Evolutionary conservation across 2,329 filamentous ascomycete genomes (phyloP), one percentile per base, ranked within the genome.

Genomic region (Thyridium curvatum): DNA sequence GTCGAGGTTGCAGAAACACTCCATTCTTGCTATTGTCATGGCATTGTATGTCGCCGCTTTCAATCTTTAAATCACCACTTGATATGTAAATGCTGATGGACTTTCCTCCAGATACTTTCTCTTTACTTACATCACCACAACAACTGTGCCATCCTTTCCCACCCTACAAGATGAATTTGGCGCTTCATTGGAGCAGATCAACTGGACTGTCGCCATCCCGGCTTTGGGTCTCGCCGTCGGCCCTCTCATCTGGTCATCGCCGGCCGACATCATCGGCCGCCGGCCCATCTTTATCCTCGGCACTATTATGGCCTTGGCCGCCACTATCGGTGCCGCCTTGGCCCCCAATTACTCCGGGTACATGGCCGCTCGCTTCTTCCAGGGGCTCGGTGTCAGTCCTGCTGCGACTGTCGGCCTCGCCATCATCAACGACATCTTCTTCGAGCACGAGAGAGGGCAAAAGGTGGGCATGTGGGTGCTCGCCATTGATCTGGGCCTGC

Each of bases 71-170:
- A 17, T 15, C 28, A 33, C 29, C 18, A 13, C 10, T 38, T 3
- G 4, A 12, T 16, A 18, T 18, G 3, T 18, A 37, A 13, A 21
- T 6, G 16, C 35, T 31, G 13, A 37, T 35, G 9, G 37, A 18
- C 5, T 31, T 34, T n/a, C n/a, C 16, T 15, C 34, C 28, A 32
- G 17, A 17, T 26, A 31, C 3, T 41, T 77, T 48, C 56, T 77
- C 44, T 74, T 77, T 56, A 77, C 74, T 13, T 78, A 76, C 54
- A 63, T 77, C 43, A 77, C 73, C 1, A 77, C 72, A 2, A 73
- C 69, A 1, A 73, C 72, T 0, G 69, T 77, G 1, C 71, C 73
- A 3, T 73, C 72, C 0, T 77, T 75, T 44, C 53, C 63, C 1
- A 56, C 64, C 16, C 61, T 77, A 16, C 65, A 77, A 47, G 54